A percentile compares a stretch with the other conserved stretches of the same genome.
phyloP scores from a whole-genome alignment of 371 early-diverging fungal genomes.

The Dichotomocladium elegans region DNA sequence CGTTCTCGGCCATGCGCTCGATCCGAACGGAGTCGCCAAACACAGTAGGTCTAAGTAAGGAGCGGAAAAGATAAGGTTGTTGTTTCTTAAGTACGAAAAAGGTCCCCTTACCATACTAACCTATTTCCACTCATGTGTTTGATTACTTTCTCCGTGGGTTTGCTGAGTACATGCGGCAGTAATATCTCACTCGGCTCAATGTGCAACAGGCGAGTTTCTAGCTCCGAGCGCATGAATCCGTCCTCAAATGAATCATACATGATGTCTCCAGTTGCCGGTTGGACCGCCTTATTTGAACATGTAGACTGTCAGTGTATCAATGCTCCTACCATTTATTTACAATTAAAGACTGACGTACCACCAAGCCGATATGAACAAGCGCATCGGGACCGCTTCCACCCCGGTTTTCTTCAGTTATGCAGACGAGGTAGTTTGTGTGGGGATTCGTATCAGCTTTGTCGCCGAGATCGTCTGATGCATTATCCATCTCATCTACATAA shows the following conservation, averaged over 20 bases:
- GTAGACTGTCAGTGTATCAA: not conserved
- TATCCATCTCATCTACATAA: slow-evolving; percentile 64
- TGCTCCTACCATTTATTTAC: not conserved
- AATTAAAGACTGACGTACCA: no score
- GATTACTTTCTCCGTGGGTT: slow-evolving; percentile 54
- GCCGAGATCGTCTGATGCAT: slow-evolving; percentile 22
- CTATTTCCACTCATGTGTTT: slow-evolving; percentile 27
- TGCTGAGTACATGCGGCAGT: slow-evolving; percentile 49
- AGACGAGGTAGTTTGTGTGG: slow-evolving; percentile 47
- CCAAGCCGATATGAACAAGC: slow-evolving; percentile 41
- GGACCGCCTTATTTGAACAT: slow-evolving; percentile 44
- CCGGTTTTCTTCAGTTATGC: slow-evolving; percentile 53
- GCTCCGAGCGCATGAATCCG: slow-evolving; percentile 60
- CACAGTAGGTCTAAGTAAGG: slow-evolving; percentile 14
- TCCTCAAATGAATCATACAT: slow-evolving; percentile 77
- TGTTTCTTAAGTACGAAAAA: not conserved
- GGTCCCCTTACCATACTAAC: not conserved
- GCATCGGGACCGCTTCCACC: slow-evolving; percentile 49
- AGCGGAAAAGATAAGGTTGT: no score
- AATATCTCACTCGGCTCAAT: slow-evolving; percentile 77
- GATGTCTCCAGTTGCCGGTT: slow-evolving; percentile 71
- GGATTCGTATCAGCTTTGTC: not conserved
- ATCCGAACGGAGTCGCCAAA: slow-evolving; percentile 44
- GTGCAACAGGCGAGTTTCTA: slow-evolving; percentile 78
- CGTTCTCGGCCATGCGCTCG: slow-evolving; percentile 52